phyloP scores from a whole-genome alignment of 257 asterid species.

The Capsicum rhomboideum region DNA sequence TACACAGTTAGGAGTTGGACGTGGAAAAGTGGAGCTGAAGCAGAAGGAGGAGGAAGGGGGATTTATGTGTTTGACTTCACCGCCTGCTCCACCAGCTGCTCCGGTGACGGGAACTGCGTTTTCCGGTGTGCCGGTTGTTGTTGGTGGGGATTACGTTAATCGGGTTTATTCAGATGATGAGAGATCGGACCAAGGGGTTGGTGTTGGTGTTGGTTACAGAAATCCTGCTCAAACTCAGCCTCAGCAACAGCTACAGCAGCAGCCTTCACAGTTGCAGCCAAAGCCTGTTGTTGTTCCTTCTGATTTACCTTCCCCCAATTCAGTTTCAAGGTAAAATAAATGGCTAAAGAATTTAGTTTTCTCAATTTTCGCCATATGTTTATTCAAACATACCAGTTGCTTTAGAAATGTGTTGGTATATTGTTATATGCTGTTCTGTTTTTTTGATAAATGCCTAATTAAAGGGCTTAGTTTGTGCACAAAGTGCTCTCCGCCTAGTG shows the following conservation, averaged over 20 bases:
- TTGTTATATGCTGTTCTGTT: neutral
- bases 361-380: neutral
- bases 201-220: slow-evolving; percentile 27
- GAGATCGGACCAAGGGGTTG: slow-evolving; percentile 59
- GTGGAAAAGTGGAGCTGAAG: slow-evolving; percentile 17
- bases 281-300: slow-evolving; percentile 31
- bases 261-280: slow-evolving; percentile 46
- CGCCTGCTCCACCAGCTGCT: neutral
- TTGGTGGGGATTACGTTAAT: slow-evolving; percentile 51
- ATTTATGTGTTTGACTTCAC: slow-evolving; percentile 4
- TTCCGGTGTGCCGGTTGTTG: slow-evolving; percentile 42
- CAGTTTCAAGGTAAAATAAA: slow-evolving; percentile 66
- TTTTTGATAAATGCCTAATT: neutral
- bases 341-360: neutral
- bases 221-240: slow-evolving; percentile 37
- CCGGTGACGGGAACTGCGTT: slow-evolving; percentile 19
- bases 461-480: neutral
- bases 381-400: neutral
- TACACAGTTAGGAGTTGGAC: slow-evolving; percentile 48
- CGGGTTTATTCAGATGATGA: slow-evolving; percentile 61
- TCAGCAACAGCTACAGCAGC: slow-evolving; percentile 36
- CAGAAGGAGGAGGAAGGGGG: slow-evolving; percentile 47
- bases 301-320: slow-evolving; percentile 82
- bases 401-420: neutral
- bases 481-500: neutral